These are phyloP conservation scores for Leccinellum rugosiceps DNA, from an alignment of 768 basidiomycete genomes.

Conservation along the genomic window DNA sequence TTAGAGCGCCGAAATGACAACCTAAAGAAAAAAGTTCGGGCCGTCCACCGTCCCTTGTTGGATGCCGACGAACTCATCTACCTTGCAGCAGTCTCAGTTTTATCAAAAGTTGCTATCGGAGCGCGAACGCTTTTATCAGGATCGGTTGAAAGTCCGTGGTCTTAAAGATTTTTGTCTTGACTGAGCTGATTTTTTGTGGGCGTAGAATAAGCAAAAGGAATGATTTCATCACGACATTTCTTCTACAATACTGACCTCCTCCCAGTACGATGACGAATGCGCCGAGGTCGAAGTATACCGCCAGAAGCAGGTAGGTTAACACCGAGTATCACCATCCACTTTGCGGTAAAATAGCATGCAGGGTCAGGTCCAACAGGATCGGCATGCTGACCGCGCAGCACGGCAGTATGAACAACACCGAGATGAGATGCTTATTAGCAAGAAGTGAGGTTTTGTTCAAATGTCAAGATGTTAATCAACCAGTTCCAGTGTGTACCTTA, in stretches of 20 bases:
- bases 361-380: slow-evolving; percentile 70
- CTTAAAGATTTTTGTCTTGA: neutral
- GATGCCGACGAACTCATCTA: slow-evolving; percentile 8
- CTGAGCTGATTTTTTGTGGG: slow-evolving; percentile 2
- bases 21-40: slow-evolving; percentile 59
- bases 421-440: slow-evolving; percentile 74
- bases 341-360: slow-evolving; percentile 27
- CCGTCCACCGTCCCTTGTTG: neutral
- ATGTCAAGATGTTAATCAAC: neutral
- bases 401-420: slow-evolving; percentile 76
- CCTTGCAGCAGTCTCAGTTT: slow-evolving; percentile 59
- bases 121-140: slow-evolving; percentile 62
- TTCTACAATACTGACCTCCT: slow-evolving; percentile 8
- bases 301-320: slow-evolving; percentile 64
- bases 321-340: neutral
- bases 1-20: slow-evolving; percentile 65
- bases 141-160: slow-evolving; percentile 62
- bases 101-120: slow-evolving; percentile 71
- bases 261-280: slow-evolving; percentile 79
- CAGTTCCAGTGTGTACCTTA: slow-evolving; percentile 57
- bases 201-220: slow-evolving; percentile 34
- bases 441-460: slow-evolving; percentile 54
- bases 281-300: slow-evolving; percentile 65
- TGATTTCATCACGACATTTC: neutral
- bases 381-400: slow-evolving; percentile 68